These are phyloP conservation scores for Sclerotinia sclerotiorum DNA, from an alignment of 2,329 filamentous ascomycete genomes.

Conservation along the genomic window DNA sequence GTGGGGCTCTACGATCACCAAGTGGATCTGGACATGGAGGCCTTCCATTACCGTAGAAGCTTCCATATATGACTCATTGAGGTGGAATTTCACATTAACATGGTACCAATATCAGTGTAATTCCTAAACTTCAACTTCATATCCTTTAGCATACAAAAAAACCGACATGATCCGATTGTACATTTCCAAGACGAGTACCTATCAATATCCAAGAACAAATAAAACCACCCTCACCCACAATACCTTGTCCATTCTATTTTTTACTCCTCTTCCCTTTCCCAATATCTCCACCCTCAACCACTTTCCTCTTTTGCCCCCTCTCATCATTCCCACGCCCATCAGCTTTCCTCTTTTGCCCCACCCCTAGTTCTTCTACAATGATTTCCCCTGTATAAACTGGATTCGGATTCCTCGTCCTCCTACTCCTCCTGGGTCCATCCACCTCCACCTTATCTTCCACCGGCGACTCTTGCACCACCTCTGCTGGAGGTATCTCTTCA, in stretches of 20 bases:
- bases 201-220: too few relatives aligned
- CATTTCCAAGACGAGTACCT: too few relatives aligned
- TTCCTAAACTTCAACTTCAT: too few relatives aligned
- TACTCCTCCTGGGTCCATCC: not conserved
- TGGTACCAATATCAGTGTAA: too few relatives aligned
- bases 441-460: not conserved
- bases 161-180: too few relatives aligned
- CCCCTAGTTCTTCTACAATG: not conserved
- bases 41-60: not conserved
- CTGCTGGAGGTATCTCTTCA: not conserved
- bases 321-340: too few relatives aligned
- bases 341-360: not conserved
- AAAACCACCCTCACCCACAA: not conserved
- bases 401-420: conserved; percentile 14
- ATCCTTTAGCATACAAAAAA: too few relatives aligned
- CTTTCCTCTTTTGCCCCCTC: conserved; percentile 1
- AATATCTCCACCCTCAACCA: too few relatives aligned
- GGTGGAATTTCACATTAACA: not conserved
- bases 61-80: not conserved
- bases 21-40: not conserved
- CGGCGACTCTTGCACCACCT: not conserved
- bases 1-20: not conserved
- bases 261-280: not conserved
- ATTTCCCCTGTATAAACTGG: conserved; percentile 8
- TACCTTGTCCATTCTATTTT: not conserved